phyloP scores from a whole-genome alignment of 1,139 yeast genomes.

The Zygoascus meyerae region DNA sequence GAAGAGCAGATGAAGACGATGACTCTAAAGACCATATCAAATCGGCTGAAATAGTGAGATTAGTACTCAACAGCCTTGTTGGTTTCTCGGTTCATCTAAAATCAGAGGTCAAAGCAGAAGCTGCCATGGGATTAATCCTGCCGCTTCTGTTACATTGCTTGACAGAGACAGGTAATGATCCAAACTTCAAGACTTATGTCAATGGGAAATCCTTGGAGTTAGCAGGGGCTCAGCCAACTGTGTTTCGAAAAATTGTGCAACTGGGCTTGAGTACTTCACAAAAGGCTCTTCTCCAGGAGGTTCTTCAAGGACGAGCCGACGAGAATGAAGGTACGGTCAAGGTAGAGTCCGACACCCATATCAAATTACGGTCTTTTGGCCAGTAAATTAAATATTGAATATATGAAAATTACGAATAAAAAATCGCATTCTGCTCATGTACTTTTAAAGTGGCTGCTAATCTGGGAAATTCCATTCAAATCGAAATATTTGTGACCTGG shows the following conservation, averaged over 20 bases:
- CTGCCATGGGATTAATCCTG: slow-evolving; percentile 42
- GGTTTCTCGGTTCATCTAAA: slow-evolving; percentile 39
- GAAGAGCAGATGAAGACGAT: slow-evolving; percentile 16
- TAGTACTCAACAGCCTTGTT: slow-evolving; percentile 52
- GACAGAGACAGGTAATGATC: slow-evolving; percentile 25
- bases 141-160: slow-evolving; percentile 47
- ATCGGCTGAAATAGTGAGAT: slow-evolving; percentile 25
- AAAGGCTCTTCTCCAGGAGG: slow-evolving; percentile 23
- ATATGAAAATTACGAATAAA: background rate
- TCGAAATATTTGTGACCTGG: too few species aligned
- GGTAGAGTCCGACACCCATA: slow-evolving; percentile 22
- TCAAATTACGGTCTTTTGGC: slow-evolving; percentile 29
- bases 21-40: slow-evolving; percentile 13
- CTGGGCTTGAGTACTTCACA: slow-evolving; percentile 26
- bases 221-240: slow-evolving; percentile 43
- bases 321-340: slow-evolving; percentile 12
- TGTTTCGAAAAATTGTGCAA: slow-evolving; percentile 50
- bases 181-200: slow-evolving; percentile 33
- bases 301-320: slow-evolving; percentile 18
- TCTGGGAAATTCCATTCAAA: too few species aligned
- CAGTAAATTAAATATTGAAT: background rate
- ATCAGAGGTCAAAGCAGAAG: slow-evolving; percentile 29
- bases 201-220: slow-evolving; percentile 49
- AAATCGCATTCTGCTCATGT: too few species aligned
- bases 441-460: too few species aligned